Evolutionary conservation across 2,329 filamentous ascomycete species (phyloP).

Genomic region (Lojkania enalia): DNA sequence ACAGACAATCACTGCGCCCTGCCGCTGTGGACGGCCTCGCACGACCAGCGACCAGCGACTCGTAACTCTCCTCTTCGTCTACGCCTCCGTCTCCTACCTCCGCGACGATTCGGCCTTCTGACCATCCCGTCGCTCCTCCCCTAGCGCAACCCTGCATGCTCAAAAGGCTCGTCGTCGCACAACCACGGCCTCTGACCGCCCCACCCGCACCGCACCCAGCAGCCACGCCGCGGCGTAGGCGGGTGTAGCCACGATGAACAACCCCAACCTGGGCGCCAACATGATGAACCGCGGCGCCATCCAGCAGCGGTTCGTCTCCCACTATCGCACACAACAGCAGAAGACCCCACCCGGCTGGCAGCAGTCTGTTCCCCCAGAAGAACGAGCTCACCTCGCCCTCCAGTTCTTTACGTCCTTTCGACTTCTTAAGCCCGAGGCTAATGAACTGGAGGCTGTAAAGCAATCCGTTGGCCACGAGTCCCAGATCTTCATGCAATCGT

Average conservation of each 20-base stretch:
- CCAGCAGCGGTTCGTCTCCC: conserved; percentile 30
- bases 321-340: conserved; percentile 32
- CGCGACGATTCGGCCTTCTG: background rate
- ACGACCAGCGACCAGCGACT: background rate
- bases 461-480: conserved; percentile 35
- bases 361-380: conserved; percentile 33
- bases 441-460: conserved; percentile 33
- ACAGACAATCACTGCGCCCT: background rate
- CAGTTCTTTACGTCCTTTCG: conserved; percentile 40
- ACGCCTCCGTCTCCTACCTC: background rate
- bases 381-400: conserved; percentile 35
- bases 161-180: background rate
- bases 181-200: conserved; percentile 4
- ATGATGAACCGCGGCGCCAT: conserved; percentile 23
- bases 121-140: background rate
- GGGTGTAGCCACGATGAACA: conserved; percentile 35
- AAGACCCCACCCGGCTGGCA: conserved; percentile 40
- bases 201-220: conserved; percentile 1
- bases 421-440: conserved; percentile 35
- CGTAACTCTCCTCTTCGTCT: background rate
- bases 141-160: conserved; percentile 6
- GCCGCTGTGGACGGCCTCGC: background rate
- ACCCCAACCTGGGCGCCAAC: conserved; percentile 33
- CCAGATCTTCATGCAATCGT: conserved; percentile 27
- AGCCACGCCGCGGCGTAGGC: conserved; percentile 18